These are phyloP conservation scores for Westerdykella sp. DNA, from an alignment of 2,329 filamentous ascomycete genomes.

Conservation along the genomic window DNA sequence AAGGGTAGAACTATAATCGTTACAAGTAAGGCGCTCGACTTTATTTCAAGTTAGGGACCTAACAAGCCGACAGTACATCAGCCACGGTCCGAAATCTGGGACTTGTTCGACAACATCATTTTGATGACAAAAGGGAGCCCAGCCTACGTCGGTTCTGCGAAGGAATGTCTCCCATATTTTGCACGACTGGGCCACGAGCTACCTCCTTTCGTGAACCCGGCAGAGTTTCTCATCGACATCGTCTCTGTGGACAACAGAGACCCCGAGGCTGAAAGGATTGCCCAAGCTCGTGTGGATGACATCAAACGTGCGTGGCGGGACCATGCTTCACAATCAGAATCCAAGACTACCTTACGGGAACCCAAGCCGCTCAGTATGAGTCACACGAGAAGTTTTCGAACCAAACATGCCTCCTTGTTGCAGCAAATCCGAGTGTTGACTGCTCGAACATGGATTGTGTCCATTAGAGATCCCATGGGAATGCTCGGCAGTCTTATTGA, in stretches of 20 bases:
- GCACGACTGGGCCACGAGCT: slow-evolving; percentile 53
- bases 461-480: slow-evolving; percentile 70
- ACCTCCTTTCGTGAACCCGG: slow-evolving; percentile 69
- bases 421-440: slow-evolving; percentile 63
- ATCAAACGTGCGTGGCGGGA: slow-evolving; percentile 56
- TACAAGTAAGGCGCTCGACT: slow-evolving; percentile 41
- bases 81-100: slow-evolving; percentile 73
- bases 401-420: slow-evolving; percentile 50
- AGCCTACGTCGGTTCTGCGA: slow-evolving; percentile 59
- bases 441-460: slow-evolving; percentile 62
- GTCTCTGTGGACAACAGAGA: slow-evolving; percentile 68
- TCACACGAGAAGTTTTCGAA: slow-evolving; percentile 10
- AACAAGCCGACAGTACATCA: slow-evolving; percentile 51
- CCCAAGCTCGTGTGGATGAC: slow-evolving; percentile 53
- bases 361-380: neutral
- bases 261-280: slow-evolving; percentile 57
- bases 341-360: neutral
- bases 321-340: slow-evolving; percentile 5
- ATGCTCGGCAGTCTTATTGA: slow-evolving; percentile 65
- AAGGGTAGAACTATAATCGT: slow-evolving; percentile 67
- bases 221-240: slow-evolving; percentile 68
- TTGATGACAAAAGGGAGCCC: slow-evolving; percentile 62
- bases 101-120: slow-evolving; percentile 65
- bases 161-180: slow-evolving; percentile 60
- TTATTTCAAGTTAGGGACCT: neutral